Conservation (phyloP, 2,329 filamentous ascomycete genomes). For the Aspergillus jensenii region DNA sequence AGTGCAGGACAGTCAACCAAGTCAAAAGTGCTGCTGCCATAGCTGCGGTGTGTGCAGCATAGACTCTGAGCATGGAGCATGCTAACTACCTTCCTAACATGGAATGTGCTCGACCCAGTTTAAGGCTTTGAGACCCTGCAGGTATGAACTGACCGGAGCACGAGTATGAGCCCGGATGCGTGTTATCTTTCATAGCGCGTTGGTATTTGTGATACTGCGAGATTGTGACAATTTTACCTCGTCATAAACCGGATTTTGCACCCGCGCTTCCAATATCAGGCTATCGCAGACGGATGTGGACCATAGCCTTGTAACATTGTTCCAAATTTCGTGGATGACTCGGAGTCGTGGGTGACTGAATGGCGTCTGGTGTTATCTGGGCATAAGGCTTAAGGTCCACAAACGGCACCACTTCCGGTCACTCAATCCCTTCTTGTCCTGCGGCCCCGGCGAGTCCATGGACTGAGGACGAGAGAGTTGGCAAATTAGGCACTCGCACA, state of each 20-base stretch:
- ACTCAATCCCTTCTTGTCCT: neutral
- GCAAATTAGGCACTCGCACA: conserved; percentile 1
- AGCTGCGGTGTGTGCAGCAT: too few relatives aligned
- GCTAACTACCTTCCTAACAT: neutral
- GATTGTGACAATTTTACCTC: neutral
- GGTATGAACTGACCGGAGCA: neutral
- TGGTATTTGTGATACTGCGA: too few relatives aligned
- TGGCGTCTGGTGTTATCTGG: neutral
- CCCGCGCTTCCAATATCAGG: neutral
- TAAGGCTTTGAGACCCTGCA: neutral
- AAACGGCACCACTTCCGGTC: neutral
- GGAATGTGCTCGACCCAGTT: neutral
- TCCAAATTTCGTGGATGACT: neutral
- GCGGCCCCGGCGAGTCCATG: too few relatives aligned
- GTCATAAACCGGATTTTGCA: neutral
- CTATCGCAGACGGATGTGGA: neutral
- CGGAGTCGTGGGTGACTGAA: neutral
- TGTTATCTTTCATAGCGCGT: too few relatives aligned
- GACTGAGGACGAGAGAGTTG: neutral
- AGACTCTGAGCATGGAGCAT: neutral
- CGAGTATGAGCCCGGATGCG: too few relatives aligned
- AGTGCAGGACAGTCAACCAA: too few relatives aligned
- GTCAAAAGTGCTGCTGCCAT: too few relatives aligned
- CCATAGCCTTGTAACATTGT: neutral
- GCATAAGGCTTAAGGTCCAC: neutral